Conservation (phyloP, 306 rosid species). For the Cucumis melo region DNA sequence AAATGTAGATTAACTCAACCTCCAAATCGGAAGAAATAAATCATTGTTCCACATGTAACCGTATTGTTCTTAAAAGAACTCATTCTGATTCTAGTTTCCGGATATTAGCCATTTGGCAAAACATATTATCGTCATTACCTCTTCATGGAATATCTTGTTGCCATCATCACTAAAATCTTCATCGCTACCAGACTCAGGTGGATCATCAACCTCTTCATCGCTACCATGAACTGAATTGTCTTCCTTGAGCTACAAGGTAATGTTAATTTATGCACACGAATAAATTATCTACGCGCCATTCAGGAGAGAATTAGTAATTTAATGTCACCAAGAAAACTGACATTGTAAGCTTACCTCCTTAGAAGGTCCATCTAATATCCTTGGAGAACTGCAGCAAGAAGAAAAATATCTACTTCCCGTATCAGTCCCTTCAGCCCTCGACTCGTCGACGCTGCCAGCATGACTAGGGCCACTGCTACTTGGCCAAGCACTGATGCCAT, state of each 20-base stretch:
- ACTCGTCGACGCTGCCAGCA: slow-evolving; percentile 88
- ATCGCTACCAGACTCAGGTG: slow-evolving; percentile 56
- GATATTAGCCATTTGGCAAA: background rate
- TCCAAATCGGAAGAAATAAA: background rate
- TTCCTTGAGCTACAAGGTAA: slow-evolving; percentile 53
- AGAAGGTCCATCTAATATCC: slow-evolving; percentile 61
- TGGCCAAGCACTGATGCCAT: slow-evolving; percentile 97
- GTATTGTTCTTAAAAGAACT: background rate
- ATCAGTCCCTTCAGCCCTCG: slow-evolving; percentile 72
- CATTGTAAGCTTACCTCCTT: slow-evolving; percentile 54
- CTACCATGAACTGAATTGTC: slow-evolving; percentile 83
- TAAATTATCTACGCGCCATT: background rate
- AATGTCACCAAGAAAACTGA: background rate
- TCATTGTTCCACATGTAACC: background rate
- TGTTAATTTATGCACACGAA: background rate
- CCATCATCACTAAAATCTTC: slow-evolving; percentile 73
- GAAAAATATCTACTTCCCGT: slow-evolving; percentile 56
- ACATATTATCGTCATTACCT: slow-evolving; percentile 30
- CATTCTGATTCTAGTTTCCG: background rate
- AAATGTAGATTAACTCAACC: background rate
- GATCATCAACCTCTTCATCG: slow-evolving; percentile 86
- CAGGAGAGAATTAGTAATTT: background rate
- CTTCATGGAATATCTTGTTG: slow-evolving; percentile 40
- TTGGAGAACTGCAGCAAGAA: slow-evolving; percentile 92
- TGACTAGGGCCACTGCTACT: slow-evolving; percentile 75